Evolutionary conservation across 768 basidiomycete species (phyloP).

Genomic region (Trametes villosa): DNA sequence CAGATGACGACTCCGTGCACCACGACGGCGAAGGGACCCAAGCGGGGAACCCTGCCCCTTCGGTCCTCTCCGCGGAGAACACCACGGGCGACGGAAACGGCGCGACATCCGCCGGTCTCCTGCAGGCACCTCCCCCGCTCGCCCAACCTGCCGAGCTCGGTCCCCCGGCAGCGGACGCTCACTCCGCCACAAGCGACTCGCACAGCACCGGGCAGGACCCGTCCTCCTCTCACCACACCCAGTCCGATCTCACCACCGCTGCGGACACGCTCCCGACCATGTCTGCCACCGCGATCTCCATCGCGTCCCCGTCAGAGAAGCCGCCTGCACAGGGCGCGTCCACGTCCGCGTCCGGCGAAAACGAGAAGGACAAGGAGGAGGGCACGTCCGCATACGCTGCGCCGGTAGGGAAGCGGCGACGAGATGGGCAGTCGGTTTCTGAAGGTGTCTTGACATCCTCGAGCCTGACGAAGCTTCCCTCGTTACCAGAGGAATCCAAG

Average conservation of each 20-base stretch:
- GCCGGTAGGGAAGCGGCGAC: conserved; percentile 41
- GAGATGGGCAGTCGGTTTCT: conserved; percentile 29
- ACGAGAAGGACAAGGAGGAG: conserved; percentile 45
- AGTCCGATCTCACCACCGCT: conserved; percentile 13
- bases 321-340: conserved; percentile 1
- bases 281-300: conserved; percentile 19
- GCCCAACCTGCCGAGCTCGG: conserved; percentile 6
- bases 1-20: conserved; percentile 12
- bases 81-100: conserved; percentile 4
- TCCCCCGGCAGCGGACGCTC: conserved; percentile 16
- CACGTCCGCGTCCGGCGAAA: conserved; percentile 31
- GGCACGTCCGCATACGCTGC: conserved; percentile 41
- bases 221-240: conserved; percentile 18
- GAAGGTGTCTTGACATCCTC: conserved; percentile 37
- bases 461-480: conserved; percentile 31
- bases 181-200: conserved; percentile 14
- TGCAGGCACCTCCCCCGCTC: neutral
- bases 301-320: conserved; percentile 6
- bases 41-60: conserved; percentile 1
- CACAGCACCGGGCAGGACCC: conserved; percentile 24
- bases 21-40: conserved; percentile 5
- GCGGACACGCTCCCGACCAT: conserved; percentile 15
- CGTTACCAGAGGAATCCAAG: conserved; percentile 28
- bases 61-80: neutral
- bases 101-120: conserved; percentile 12